A percentile compares a stretch with the other conserved stretches of the same genome.
phyloP scores from a whole-genome alignment of 352 stramenopile species.

The Globisporangium spinosum region DNA sequence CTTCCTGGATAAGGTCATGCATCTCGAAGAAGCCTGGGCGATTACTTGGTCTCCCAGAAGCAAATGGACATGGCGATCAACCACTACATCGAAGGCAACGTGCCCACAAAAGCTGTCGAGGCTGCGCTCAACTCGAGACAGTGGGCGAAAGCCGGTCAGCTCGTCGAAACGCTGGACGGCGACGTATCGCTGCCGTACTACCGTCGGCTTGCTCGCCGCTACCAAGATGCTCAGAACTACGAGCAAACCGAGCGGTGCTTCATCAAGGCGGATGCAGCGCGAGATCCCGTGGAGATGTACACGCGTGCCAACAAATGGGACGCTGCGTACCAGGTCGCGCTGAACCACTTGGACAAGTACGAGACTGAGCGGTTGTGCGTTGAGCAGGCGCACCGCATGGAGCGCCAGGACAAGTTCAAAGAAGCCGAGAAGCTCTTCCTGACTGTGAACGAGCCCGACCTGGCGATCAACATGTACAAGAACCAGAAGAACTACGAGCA shows the following conservation, averaged over 20 bases:
- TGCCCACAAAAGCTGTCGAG: constrained; percentile 90
- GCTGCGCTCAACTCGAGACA: constrained; percentile 91
- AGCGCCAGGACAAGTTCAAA: constrained; percentile 87
- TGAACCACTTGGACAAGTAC: constrained; percentile 90
- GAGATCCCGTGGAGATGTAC: constrained; percentile 94
- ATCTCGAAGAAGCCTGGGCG: constrained; percentile 91
- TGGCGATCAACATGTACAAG: constrained; percentile 97
- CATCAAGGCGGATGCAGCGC: constrained; percentile 85
- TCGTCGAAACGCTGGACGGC: constrained; percentile 90
- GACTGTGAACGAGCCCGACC: constrained; percentile 89
- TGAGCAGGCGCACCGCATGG: constrained; percentile 90
- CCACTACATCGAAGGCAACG: constrained; percentile 95
- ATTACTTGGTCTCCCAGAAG: constrained; percentile 91
- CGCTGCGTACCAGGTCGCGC: constrained; percentile 88
- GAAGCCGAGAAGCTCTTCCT: constrained; percentile 94
- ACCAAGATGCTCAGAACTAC: constrained; percentile 83
- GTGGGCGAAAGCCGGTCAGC: constrained; percentile 90
- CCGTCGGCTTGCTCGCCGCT: constrained; percentile 84
- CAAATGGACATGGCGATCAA: constrained; percentile 96
- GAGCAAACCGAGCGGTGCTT: constrained; percentile 91
- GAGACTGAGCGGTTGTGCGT: constrained; percentile 92
- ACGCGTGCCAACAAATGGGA: constrained; percentile 92
- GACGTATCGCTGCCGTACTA: constrained; percentile 91
- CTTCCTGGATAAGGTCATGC: constrained; percentile 90
- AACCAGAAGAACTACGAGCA: constrained; percentile 94